Evolutionary conservation across 2,329 filamentous ascomycete genomes (phyloP).

Genomic region (Dryadomyces quercivorus): DNA sequence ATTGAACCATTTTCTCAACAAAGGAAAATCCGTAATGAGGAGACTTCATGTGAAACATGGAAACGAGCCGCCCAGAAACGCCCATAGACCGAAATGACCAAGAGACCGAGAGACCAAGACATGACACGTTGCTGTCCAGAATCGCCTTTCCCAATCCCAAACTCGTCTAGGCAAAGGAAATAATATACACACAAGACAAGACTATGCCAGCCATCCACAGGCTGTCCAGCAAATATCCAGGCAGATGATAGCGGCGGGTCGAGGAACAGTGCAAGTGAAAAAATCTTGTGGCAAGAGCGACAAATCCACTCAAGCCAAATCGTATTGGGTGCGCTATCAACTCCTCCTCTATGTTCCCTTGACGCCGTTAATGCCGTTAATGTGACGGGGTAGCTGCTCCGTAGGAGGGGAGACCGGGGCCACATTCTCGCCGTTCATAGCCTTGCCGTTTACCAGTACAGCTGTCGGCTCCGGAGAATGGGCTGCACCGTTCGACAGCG

Average conservation of each 20-base stretch:
- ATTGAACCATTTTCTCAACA: not conserved
- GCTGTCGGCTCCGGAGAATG: slow-evolving; percentile 13
- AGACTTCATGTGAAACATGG: not conserved
- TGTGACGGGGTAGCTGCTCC: not conserved
- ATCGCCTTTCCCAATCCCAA: not conserved
- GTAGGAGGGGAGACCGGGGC: too few species aligned
- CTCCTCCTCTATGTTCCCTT: not conserved
- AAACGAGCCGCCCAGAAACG: slow-evolving; percentile 1
- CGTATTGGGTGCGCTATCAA: too few species aligned
- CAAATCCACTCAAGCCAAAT: too few species aligned
- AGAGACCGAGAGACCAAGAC: not conserved
- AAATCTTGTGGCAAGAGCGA: too few species aligned
- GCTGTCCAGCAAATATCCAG: too few species aligned
- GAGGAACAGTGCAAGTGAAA: too few species aligned
- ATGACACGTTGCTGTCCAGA: not conserved
- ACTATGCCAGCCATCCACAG: not conserved
- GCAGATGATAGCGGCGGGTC: too few species aligned
- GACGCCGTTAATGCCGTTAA: not conserved
- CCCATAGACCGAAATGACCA: not conserved
- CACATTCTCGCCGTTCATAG: not conserved
- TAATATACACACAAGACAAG: slow-evolving; percentile 1
- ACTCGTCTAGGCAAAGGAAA: not conserved
- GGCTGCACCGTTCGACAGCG: slow-evolving; percentile 30
- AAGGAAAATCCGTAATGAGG: not conserved
- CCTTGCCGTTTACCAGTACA: not conserved